Evolutionary conservation across 169 alveolate species (phyloP), one percentile per base, ranked within the genome.

Genomic region (Plasmodium fragile): DNA sequence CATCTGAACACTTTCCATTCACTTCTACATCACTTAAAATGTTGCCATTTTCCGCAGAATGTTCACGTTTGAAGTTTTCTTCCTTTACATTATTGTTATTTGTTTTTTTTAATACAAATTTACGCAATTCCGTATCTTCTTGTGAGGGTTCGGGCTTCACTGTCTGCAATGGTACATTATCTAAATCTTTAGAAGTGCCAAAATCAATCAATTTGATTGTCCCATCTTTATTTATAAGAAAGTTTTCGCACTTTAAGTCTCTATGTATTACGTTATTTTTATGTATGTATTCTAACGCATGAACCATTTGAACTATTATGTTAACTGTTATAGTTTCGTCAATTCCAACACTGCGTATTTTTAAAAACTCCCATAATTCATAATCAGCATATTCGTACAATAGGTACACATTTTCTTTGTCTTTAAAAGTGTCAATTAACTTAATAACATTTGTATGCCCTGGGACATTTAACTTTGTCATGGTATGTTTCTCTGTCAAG

Each of bases 211-310:
- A 87, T 94, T 99, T 99, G 25, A 99, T 92, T 6, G 95, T 96
- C 18, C 99, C 99, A 89, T 97, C 98, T 36, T 96, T 87, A 65
- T 94, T 87, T 69, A 97, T 96, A 39, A 98, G 98, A 18, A 99
- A 92, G 91, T 99, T 99, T 95, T 99, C 99, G 36, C 98, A 97
- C 95, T 95, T 98, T 72, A 98, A 81, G 95, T 99, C 99, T 75
- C 99, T 97, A 93, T 99, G 99, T 81, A 98, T 96, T 32, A 99
- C 97, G 92, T 96, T 96, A 81, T 95, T 97, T 75, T 96, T 81
- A 84, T 99, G 99, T 45, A 98, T 93, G 93, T 98, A 98, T 90
- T 98, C 99, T 53, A 97, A 73, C 18, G 98, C 98, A 28, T 81
- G 79, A 80, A 97, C 84, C 55, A 97, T 95, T 77, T 97, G 99